These are phyloP conservation scores for Dalbergia oliveri DNA, from an alignment of 306 rosid species.

Conservation along the genomic window DNA sequence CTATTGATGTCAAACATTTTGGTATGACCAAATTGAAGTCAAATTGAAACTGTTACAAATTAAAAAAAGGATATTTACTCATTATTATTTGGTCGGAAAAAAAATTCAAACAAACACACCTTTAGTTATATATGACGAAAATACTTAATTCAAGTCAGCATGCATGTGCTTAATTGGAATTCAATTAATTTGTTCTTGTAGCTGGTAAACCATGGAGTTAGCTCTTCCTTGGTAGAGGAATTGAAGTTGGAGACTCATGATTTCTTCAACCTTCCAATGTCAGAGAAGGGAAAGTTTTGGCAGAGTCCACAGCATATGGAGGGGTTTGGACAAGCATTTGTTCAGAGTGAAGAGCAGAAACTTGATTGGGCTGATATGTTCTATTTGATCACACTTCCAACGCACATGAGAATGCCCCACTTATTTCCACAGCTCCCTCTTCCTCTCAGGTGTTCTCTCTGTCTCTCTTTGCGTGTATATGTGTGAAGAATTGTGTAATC, in stretches of 20 bases:
- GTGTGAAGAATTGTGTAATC: no score
- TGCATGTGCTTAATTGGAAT: not conserved
- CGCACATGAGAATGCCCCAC: conserved; percentile 56
- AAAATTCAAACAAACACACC: no score
- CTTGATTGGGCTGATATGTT: conserved; percentile 71
- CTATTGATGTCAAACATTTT: no score
- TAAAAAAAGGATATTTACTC: no score
- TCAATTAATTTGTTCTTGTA: conserved; percentile 23
- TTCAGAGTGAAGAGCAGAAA: conserved; percentile 49
- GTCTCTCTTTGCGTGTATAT: no score
- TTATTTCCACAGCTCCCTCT: conserved; percentile 61
- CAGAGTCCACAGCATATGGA: conserved; percentile 58
- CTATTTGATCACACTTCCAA: conserved; percentile 52
- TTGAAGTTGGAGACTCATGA: conserved; percentile 50
- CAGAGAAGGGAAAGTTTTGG: conserved; percentile 64
- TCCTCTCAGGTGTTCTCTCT: conserved; percentile 51
- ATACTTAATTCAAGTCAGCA: not conserved
- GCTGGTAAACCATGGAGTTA: conserved; percentile 70
- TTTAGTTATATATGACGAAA: no score
- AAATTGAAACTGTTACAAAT: no score
- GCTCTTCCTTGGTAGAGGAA: conserved; percentile 53
- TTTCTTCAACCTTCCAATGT: conserved; percentile 63
- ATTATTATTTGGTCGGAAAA: no score
- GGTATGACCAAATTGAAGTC: no score
- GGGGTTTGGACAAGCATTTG: conserved; percentile 75